Conservation (phyloP, 1,284 basidiomycete genomes). For the Hypsizygus ulmarius region DNA sequence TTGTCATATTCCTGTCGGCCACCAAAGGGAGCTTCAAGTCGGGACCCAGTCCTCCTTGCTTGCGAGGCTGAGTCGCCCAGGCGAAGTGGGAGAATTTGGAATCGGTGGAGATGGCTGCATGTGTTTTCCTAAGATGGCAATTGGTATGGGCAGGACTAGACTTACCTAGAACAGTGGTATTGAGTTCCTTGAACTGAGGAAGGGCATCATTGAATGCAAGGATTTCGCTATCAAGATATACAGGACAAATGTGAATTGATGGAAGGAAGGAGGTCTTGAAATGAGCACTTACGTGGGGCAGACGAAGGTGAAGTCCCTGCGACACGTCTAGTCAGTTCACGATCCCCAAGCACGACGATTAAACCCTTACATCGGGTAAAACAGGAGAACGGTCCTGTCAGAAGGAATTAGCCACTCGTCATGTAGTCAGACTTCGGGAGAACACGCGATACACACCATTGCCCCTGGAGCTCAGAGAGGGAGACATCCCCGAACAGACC, state of each 20-base stretch:
- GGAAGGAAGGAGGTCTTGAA: not conserved
- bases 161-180: slow-evolving; percentile 76
- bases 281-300: slow-evolving; percentile 65
- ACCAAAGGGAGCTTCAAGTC: slow-evolving; percentile 79
- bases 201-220: slow-evolving; percentile 89
- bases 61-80: slow-evolving; percentile 78
- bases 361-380: slow-evolving; percentile 20
- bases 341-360: not conserved
- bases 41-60: slow-evolving; percentile 85
- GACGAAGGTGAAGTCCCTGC: slow-evolving; percentile 80
- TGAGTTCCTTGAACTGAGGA: slow-evolving; percentile 66
- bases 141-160: not conserved
- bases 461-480: slow-evolving; percentile 70
- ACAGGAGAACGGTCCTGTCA: slow-evolving; percentile 18
- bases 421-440: not conserved
- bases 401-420: slow-evolving; percentile 4
- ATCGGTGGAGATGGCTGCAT: slow-evolving; percentile 75
- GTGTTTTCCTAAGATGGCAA: not conserved
- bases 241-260: not conserved
- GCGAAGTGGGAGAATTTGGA: slow-evolving; percentile 87
- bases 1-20: slow-evolving; percentile 67
- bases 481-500: slow-evolving; percentile 76
- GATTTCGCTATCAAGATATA: slow-evolving; percentile 55
- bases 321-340: not conserved
- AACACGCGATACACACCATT: slow-evolving; percentile 58